phyloP scores from a whole-genome alignment of 1,139 yeast species.

The Scheffersomyces cryptocercus region DNA sequence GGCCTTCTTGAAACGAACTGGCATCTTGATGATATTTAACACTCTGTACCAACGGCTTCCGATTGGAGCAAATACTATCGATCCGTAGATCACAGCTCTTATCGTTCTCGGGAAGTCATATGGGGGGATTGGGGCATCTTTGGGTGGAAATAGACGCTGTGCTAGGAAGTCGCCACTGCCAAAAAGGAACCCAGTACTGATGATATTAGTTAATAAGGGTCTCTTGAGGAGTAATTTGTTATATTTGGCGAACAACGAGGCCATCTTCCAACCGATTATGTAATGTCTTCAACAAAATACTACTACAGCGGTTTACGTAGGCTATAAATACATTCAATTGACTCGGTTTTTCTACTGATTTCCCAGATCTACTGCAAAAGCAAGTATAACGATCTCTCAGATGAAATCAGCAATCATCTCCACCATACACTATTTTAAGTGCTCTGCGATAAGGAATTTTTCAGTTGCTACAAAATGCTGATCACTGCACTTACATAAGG shows the following conservation, averaged over 20 bases:
- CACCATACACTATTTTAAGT: too few relatives aligned
- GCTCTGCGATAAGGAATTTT: too few relatives aligned
- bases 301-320: too few relatives aligned
- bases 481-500: too few relatives aligned
- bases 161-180: constrained; percentile 46
- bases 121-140: constrained; percentile 3
- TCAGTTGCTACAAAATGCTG: too few relatives aligned
- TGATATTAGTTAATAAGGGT: constrained; percentile 39
- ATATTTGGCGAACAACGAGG: constrained; percentile 22
- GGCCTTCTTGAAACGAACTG: constrained; percentile 3
- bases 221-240: constrained; percentile 29
- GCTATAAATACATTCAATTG: too few relatives aligned
- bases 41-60: constrained; percentile 44
- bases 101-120: constrained; percentile 34
- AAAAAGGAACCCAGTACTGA: constrained; percentile 42
- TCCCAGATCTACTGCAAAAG: too few relatives aligned
- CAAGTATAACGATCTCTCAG: too few relatives aligned
- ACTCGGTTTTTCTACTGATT: too few relatives aligned
- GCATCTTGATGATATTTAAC: constrained; percentile 22
- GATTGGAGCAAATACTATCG: constrained; percentile 42
- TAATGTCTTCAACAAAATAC: too few relatives aligned
- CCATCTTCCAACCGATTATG: constrained; percentile 2
- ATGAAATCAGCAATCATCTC: too few relatives aligned
- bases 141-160: constrained; percentile 29
- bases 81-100: constrained; percentile 39